phyloP scores from a whole-genome alignment of 2,329 filamentous ascomycete genomes.

The Apiospora marii region DNA sequence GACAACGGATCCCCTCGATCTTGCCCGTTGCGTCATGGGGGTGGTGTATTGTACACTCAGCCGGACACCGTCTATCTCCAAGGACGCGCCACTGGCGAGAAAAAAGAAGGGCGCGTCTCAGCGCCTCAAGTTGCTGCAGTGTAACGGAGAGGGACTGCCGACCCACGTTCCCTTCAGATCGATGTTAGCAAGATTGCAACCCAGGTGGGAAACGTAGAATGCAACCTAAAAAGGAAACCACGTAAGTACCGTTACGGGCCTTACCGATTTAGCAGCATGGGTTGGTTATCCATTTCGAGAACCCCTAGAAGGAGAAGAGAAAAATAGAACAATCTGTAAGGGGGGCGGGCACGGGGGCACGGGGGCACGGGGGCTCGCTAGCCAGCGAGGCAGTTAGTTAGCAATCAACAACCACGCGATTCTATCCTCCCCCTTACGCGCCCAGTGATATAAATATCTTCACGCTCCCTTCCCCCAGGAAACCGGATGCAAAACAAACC shows the following conservation, averaged over 20 bases:
- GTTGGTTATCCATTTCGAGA: neutral
- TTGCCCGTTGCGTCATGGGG: neutral
- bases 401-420: neutral
- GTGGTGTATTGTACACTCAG: neutral
- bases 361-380: no score
- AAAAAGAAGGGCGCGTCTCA: neutral
- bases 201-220: neutral
- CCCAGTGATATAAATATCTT: conserved; percentile 13
- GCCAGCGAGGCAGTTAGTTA: no score
- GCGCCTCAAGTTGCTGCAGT: neutral
- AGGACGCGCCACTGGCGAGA: neutral
- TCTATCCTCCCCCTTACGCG: neutral
- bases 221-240: neutral
- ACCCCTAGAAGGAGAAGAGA: neutral
- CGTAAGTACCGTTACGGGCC: neutral
- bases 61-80: conserved; percentile 10
- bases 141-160: conserved; percentile 12
- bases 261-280: neutral
- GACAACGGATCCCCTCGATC: no score
- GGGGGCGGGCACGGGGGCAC: neutral
- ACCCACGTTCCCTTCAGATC: conserved; percentile 14
- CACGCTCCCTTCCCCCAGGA: neutral
- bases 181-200: conserved; percentile 3
- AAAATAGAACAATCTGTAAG: conserved; percentile 1
- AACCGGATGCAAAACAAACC: neutral